Evolutionary conservation across 1,284 basidiomycete genomes (phyloP), one percentile per base, ranked within the genome.

Genomic region (Uromyces viciae-fabae): DNA sequence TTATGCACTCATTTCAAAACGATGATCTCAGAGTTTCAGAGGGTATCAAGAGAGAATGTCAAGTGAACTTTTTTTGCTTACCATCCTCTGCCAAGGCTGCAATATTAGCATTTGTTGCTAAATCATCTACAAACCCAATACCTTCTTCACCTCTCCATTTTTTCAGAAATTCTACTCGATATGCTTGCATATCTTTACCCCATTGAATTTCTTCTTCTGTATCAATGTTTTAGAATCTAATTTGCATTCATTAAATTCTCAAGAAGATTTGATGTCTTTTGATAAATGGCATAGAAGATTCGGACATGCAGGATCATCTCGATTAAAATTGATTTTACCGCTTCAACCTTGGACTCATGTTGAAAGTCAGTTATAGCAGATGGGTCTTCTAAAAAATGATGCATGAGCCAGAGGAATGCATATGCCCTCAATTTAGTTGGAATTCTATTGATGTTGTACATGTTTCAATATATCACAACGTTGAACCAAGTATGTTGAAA

Each of bases 381-480:
- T 9, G 89, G 87, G 62, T 87, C 88, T 86, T 94, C 92, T 81
- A 93, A 88, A 85, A 94, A 93, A 84, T 92, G 88, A 85, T 90
- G 92, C 78, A 92, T 87, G 60, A 93, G 88, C 91, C 92, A 93
- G 31, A 94, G 89, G 85, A 94, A 93, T 1, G 90, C 91, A 77
- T 88, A 88, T 17, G 92, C 92, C 52, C 93, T 91, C 82, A 91
- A 90, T 4, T 86, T 85, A 8, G 93, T 92, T 25, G 91, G 89
- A 58, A 93, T 88, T 73, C 90, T 90, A 84, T 89, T 11, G 25
- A 52, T n/a, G n/a, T n/a, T n/a, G 68, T 31, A 11, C 25, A 69
- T 49, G 43, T 11, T 40, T 71, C 22, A 7, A 36, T 52, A 28
- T 46, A 31, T 33, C 7, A n/a, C 17, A 25, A 43, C 9, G 25